Evolutionary conservation across 1,284 basidiomycete genomes (phyloP), one percentile per base, ranked within the genome.

Genomic region (Cronartium ribicola): DNA sequence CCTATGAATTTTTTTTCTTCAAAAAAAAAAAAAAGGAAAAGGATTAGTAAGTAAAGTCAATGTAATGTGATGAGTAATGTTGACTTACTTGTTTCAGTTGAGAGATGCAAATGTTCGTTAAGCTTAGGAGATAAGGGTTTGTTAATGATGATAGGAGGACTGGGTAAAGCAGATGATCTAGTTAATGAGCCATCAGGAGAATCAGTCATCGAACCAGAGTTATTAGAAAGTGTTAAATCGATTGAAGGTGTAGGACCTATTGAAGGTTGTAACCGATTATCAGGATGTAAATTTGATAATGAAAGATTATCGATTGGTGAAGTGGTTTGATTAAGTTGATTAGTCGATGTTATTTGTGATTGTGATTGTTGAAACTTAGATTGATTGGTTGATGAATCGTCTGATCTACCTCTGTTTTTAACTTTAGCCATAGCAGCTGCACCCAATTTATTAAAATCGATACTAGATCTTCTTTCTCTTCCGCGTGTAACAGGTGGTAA

Each of bases 401-500:
- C 3, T 4, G 20, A 22, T 10, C 51, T n/a, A 11, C 51, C 51
- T 57, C 51, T 57, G 20, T 20, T n/a, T 22, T n/a, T 57, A 29
- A 57, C 51, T 57, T 57, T 57, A 29, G 51, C 51, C n/a, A 57
- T 57, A 10, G 51, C 51, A 22, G 6, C 51, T 29, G 29, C 29
- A 7, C 51, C 51, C 13, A 57, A 29, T 57, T 57, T 57, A 5
- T n/a, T 29, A n/a, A 57, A 20, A 57, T 57, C 51, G 20, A 57
- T 57, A 57, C 20, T 22, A 57, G 51, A 57, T 57, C 51, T 57
- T 10, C 51, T n/a, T 57, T 57, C 51, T 29, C 51, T n/a, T 22
- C 20, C 14, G 20, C 36, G 51, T 57, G 51, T n/a, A 22, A 22
- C 36, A 11, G 51, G 51, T 22, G 51, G 51, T 57, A 57, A 57